Evolutionary conservation across 768 basidiomycete species (phyloP).

Genomic region (Lentinula raphanica): DNA sequence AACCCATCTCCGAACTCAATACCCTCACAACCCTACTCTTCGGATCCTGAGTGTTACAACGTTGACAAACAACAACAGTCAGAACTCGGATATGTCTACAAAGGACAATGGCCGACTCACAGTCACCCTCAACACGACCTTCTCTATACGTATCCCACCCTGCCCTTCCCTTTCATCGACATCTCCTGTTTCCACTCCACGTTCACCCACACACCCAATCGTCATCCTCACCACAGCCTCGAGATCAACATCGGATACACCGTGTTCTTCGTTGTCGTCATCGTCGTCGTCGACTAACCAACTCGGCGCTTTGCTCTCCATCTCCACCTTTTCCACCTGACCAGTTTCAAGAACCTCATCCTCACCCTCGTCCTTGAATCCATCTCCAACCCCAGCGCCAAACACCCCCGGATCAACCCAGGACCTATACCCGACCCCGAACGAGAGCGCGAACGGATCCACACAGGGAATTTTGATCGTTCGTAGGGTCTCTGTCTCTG

Average conservation of each 20-base stretch:
- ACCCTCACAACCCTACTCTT: constrained; percentile 21
- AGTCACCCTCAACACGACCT: constrained; percentile 38
- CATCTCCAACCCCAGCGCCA: constrained; percentile 47
- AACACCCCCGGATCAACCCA: no score
- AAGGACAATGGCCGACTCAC: constrained; percentile 28
- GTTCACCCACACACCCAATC: constrained; percentile 42
- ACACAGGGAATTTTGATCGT: constrained; percentile 64
- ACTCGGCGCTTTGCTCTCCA: neutral
- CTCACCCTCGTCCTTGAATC: constrained; percentile 43
- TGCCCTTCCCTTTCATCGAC: no score
- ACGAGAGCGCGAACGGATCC: constrained; percentile 52
- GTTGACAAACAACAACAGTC: no score
- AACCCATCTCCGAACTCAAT: constrained; percentile 33
- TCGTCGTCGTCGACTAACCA: neutral
- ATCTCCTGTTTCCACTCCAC: neutral
- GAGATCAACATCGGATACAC: constrained; percentile 25
- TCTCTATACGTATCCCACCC: constrained; percentile 34
- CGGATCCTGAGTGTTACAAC: neutral
- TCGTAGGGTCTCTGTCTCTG: constrained; percentile 47
- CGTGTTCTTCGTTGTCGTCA: neutral
- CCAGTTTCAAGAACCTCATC: no score
- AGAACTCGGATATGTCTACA: neutral
- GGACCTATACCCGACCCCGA: constrained; percentile 52
- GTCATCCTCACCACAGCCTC: constrained; percentile 54
- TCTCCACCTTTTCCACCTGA: no score